Evolutionary conservation across 805 yeast genomes (phyloP), one percentile per base, ranked within the genome.

Genomic region (Myxozyma sirexii): DNA sequence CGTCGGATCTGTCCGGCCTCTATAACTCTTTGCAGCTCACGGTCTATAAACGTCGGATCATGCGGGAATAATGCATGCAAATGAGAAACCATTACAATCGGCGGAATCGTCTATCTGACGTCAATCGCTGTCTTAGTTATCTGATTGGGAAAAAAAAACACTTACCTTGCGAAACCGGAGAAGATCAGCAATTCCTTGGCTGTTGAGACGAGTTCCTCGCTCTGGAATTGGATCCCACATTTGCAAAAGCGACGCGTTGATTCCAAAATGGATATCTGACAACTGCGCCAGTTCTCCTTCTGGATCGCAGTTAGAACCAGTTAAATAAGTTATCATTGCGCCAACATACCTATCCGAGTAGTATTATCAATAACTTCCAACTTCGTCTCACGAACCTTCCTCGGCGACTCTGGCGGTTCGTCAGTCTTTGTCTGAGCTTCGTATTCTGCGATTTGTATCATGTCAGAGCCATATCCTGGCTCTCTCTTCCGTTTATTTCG

Each of bases 31-130:
- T 59, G 65, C 6, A 76, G 46, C 31, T 68, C 72, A 0, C 75
- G 70, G 48, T 76, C 79, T 1, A 77, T 71, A 23, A 58, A 63
- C 2, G 79, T 76, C 2, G 76, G 69, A n/a, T 68, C 59, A 19
- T 63, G 59, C 1, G 75, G 72, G 56, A 67, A 74, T 2, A 76
- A 62, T 2, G 77, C 75, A 54, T 75, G 71, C 15, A 76, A 51
- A 37, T 75, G 77, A 15, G 70, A 68, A 8, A 70, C 58, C 59
- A 69, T 64, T 12, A 71, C 75, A 29, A 72, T 51, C 5, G 70
- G 71, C 1, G 78, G 76, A n/a, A 72, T 23, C 1, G 59, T 19
- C 27, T 54, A 27, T 15, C n/a, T 21, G 4, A 4, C 19, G 24
- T 7, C 2, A 13, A 24, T 38, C 12, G 13, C 1, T 41, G 41